Percentiles rank a stretch among this genome's conserved stretches.
phyloP scores from a whole-genome alignment of 768 basidiomycete genomes.

The button mushroom (Agaricus bisporus) region DNA sequence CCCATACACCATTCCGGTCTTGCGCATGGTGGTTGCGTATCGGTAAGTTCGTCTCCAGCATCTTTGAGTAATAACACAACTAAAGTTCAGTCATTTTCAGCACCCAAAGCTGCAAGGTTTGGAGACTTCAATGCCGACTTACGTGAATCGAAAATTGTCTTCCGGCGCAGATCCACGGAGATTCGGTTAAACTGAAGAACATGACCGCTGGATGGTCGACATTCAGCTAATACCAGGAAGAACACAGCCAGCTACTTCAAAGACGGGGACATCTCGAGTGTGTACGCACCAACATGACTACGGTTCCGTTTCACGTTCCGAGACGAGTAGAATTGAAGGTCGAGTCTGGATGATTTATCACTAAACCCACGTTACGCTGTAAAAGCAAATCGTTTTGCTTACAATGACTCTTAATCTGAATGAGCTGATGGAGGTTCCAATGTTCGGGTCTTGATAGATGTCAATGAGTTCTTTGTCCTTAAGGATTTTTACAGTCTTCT shows the following conservation, averaged over 20 bases:
- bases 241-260: background rate
- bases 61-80: conserved; percentile 61
- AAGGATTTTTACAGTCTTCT: conserved; percentile 46
- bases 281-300: conserved; percentile 53
- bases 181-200: conserved; percentile 60
- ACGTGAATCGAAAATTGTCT: conserved; percentile 59
- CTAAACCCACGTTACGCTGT: too few species aligned
- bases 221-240: conserved; percentile 40
- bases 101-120: background rate
- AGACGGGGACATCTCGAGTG: background rate
- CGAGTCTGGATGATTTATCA: conserved; percentile 35
- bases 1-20: too few species aligned
- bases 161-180: conserved; percentile 66
- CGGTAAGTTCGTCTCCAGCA: conserved; percentile 60
- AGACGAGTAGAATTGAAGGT: conserved; percentile 40
- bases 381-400: conserved; percentile 15
- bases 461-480: conserved; percentile 64
- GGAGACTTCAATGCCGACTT: conserved; percentile 20
- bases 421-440: conserved; percentile 53
- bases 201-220: conserved; percentile 50
- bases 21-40: conserved; percentile 41
- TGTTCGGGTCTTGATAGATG: conserved; percentile 61
- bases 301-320: conserved; percentile 58
- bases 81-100: too few species aligned
- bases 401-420: conserved; percentile 69